phyloP scores from a whole-genome alignment of 179 eudicot genomes.

The Heliamphora pulchella region DNA sequence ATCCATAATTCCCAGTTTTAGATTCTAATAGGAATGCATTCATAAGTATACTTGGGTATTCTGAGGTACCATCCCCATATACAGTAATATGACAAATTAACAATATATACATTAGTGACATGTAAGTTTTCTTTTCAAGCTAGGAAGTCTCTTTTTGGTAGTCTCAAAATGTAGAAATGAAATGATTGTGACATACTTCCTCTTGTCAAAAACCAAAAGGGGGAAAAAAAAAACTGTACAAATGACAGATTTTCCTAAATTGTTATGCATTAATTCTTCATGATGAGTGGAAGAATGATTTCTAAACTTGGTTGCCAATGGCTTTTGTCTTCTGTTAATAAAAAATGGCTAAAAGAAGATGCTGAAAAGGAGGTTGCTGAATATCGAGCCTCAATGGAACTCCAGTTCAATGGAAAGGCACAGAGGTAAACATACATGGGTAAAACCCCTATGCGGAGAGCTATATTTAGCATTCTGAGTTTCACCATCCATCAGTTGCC shows the following conservation, averaged over 20 bases:
- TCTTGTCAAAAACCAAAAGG: background rate
- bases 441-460: background rate
- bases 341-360: constrained; percentile 60
- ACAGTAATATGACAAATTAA: background rate
- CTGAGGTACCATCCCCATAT: background rate
- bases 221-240: background rate
- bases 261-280: background rate
- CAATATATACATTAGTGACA: background rate
- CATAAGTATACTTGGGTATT: background rate
- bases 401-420: constrained; percentile 46
- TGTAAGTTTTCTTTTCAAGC: background rate
- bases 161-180: background rate
- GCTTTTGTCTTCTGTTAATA: constrained; percentile 23
- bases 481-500: background rate
- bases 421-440: constrained; percentile 31
- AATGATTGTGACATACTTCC: background rate
- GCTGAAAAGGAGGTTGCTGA: constrained; percentile 59
- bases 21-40: background rate
- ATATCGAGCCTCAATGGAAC: constrained; percentile 55
- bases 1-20: background rate
- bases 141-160: background rate
- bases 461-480: constrained; percentile 4
- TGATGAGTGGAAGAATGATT: background rate
- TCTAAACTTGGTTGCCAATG: background rate
- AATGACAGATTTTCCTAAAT: background rate